These are phyloP conservation scores for Thuja plicata DNA, from an alignment of 83 land plant genomes.

Conservation along the genomic window DNA sequence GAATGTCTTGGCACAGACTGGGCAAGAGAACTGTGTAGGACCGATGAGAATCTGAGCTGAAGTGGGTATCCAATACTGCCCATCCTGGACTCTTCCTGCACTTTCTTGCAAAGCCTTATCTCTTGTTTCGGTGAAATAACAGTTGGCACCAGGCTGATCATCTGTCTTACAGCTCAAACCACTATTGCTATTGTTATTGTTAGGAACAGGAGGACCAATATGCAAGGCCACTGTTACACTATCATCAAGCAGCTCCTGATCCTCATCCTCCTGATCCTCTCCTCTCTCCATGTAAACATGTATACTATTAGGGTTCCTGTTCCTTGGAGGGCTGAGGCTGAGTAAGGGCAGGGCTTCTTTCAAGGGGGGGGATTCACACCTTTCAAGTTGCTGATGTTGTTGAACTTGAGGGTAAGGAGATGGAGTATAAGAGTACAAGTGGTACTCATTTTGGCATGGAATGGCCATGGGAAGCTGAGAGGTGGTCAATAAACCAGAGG, in stretches of 20 bases:
- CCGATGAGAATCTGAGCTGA: conserved; percentile 82
- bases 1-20: conserved; percentile 79
- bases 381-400: not conserved
- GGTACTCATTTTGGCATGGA: not conserved
- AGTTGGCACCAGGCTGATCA: not conserved
- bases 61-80: conserved; percentile 82
- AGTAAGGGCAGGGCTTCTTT: conserved; percentile 70
- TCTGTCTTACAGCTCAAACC: conserved; percentile 10
- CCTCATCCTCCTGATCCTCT: conserved; percentile 8
- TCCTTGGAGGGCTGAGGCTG: conserved; percentile 37
- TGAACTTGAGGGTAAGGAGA: conserved; percentile 13
- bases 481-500: conserved; percentile 10
- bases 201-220: conserved; percentile 30
- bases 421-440: not conserved
- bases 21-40: conserved; percentile 80
- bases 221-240: conserved; percentile 38
- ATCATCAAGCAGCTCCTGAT: conserved; percentile 3
- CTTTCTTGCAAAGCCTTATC: conserved; percentile 9
- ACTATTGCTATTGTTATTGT: not conserved
- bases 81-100: conserved; percentile 34
- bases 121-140: conserved; percentile 25
- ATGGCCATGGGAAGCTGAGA: conserved; percentile 19
- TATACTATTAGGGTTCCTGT: not conserved
- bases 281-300: conserved; percentile 14
- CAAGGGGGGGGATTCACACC: conserved; percentile 50